Evolutionary conservation across 2,329 filamentous ascomycete species (phyloP), one percentile per base, ranked within the genome.

Genomic region (Aspergillus clavatus): DNA sequence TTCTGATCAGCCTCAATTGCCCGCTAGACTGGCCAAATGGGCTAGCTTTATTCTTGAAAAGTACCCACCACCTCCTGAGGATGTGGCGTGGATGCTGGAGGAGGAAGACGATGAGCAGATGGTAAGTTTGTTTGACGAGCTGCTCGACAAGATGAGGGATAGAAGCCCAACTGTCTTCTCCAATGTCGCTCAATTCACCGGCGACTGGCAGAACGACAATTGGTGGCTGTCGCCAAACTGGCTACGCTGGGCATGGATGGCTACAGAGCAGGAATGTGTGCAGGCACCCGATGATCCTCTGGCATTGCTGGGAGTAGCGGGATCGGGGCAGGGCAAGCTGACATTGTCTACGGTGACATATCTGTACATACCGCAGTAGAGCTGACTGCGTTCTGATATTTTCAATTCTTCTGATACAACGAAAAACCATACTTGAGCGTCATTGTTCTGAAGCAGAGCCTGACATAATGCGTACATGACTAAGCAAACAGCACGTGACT

Each of bases 161-260:
- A 46, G 43, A 18, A 47, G 51, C 7, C 27, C 43, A 3, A 31
- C 41, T 0, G 24, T 51, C 12, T 57, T 60, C 38, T 39, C 43
- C 1, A 40, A 23, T 8, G 16, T 63, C 21, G 47, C 50, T 14
- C 27, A 27, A 19, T 53, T 54, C 24, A 54, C 56, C 3, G 58
- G 56, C 3, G 49, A 49, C 11, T 55, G 48, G 51, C 35, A 54
- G 38, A 42, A 50, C n/a, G 52, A 53, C n/a, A 55, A 55, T 40
- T 62, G 59, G 52, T 70, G 68, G 68, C 49, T 70, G 23, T 62
- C 64, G 22, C 52, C 61, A 5, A 61, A 66, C 16, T 66, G 63
- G 63, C 14, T 73, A 38, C 66, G 68, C 37, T 73, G 71, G 71
- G 66, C 67, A 19, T 72, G 68, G 63, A 63, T 65, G 47, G 59